Percentiles rank a stretch among this genome's conserved stretches.
phyloP scores from a whole-genome alignment of 768 basidiomycete genomes.

The Boletus sp. region DNA sequence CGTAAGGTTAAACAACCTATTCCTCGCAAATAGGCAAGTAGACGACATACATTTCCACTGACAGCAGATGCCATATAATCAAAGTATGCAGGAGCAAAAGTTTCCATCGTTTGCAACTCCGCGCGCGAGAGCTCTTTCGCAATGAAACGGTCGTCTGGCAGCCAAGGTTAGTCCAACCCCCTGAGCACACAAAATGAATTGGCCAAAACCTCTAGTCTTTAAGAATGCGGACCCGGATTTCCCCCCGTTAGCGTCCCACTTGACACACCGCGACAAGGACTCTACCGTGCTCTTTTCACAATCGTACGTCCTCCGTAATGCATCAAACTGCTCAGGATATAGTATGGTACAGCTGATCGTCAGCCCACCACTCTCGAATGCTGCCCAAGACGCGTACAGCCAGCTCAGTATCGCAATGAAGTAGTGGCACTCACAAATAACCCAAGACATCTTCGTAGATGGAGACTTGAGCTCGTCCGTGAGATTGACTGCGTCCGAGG shows the following conservation, averaged over 20 bases:
- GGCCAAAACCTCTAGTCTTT: conserved; percentile 77
- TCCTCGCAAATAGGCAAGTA: not conserved
- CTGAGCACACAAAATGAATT: not conserved
- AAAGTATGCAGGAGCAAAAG: conserved; percentile 96
- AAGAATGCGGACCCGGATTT: conserved; percentile 97
- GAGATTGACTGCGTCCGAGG: conserved; percentile 59
- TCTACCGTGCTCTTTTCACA: conserved; percentile 94
- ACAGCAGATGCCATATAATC: conserved; percentile 97
- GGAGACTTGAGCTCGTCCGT: conserved; percentile 73
- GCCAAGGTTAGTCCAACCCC: not conserved
- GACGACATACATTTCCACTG: conserved; percentile 63
- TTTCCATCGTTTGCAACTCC: conserved; percentile 93
- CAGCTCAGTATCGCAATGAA: not conserved
- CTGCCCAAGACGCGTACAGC: conserved; percentile 36
- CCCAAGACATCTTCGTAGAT: conserved; percentile 79
- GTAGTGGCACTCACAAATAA: conserved; percentile 55
- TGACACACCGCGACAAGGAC: conserved; percentile 88
- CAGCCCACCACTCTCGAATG: conserved; percentile 85
- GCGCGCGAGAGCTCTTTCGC: conserved; percentile 91
- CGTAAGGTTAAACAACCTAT: conserved; percentile 3
- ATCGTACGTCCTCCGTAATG: conserved; percentile 85
- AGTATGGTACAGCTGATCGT: conserved; percentile 93
- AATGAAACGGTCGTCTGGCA: conserved; percentile 92
- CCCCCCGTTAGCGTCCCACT: conserved; percentile 94
- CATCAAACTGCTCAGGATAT: conserved; percentile 97